Percentiles rank a stretch among this genome's conserved stretches.
Conservation (phyloP, 2,329 filamentous ascomycete genomes). For the Ophiostoma sp. region DNA sequence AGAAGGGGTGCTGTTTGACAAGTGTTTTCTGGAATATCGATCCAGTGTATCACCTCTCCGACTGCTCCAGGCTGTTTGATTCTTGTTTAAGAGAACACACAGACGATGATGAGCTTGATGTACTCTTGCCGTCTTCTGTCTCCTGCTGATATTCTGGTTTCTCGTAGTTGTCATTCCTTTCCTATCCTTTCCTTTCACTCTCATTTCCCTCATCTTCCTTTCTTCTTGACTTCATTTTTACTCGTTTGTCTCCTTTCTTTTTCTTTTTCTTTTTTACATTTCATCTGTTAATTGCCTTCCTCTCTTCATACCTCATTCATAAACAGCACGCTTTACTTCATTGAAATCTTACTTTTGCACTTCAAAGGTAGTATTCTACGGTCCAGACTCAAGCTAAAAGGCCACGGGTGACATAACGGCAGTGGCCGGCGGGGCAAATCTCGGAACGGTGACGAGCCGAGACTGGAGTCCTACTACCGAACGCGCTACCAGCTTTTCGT, state of each 20-base stretch:
- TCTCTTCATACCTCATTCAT: no score
- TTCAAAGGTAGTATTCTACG: no score
- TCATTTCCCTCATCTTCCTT: background rate
- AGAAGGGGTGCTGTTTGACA: constrained; percentile 29
- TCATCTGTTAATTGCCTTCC: no score
- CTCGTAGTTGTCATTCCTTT: no score
- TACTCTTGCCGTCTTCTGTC: background rate
- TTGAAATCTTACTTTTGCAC: no score
- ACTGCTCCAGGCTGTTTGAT: constrained; percentile 27
- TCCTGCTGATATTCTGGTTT: background rate
- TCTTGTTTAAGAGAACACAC: constrained; percentile 24
- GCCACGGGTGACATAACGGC: no score
- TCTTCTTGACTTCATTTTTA: background rate
- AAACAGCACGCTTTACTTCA: no score
- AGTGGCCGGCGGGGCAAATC: background rate
- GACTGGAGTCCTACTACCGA: background rate
- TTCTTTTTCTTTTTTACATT: background rate
- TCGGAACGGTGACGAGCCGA: constrained; percentile 3
- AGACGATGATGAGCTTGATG: constrained; percentile 2
- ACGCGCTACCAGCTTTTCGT: no score
- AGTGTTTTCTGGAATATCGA: constrained; percentile 29
- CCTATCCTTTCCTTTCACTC: background rate
- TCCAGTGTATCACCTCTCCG: constrained; percentile 32
- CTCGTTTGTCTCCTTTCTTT: background rate
- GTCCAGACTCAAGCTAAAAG: no score